Percentiles rank a stretch among this genome's conserved stretches.
Evolutionary conservation across 2,329 filamentous ascomycete genomes (phyloP).

Genomic region (Aspergillus chevalieri): DNA sequence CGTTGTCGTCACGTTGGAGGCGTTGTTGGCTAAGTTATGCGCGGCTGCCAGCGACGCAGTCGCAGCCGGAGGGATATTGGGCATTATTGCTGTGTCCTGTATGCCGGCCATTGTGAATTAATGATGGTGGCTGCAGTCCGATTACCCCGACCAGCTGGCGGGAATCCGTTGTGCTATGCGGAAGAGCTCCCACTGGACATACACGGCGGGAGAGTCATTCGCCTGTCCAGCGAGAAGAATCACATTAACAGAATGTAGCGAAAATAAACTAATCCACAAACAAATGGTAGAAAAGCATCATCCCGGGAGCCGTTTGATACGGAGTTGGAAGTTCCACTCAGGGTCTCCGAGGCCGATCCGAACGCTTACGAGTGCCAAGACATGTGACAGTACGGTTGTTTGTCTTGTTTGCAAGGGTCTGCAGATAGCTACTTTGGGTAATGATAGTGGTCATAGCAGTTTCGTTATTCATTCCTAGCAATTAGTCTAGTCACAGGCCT

Average conservation of each 20-base stretch:
- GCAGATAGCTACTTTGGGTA: background rate
- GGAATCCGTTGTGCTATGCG: background rate
- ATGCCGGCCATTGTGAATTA: slow-evolving; percentile 20
- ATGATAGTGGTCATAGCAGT: background rate
- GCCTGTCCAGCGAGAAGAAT: background rate
- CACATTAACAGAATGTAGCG: background rate
- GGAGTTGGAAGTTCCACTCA: background rate
- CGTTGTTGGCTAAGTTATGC: slow-evolving; percentile 15
- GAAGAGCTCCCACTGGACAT: background rate
- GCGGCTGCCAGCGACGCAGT: slow-evolving; percentile 9
- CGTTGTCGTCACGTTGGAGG: slow-evolving; percentile 11
- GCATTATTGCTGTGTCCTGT: slow-evolving; percentile 12
- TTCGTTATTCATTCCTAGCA: background rate
- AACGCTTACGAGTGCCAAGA: slow-evolving; percentile 3
- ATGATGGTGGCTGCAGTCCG: background rate
- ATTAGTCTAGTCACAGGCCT: background rate
- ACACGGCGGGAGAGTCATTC: background rate
- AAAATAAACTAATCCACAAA: background rate
- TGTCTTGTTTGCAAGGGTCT: background rate
- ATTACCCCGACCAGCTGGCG: background rate
- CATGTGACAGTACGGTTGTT: background rate
- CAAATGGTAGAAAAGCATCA: background rate
- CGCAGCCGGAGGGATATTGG: slow-evolving; percentile 15
- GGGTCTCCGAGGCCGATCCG: background rate
- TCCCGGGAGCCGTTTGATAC: background rate